These are phyloP conservation scores for Fusarium domesticum DNA, from an alignment of 2,329 filamentous ascomycete species.

Conservation along the genomic window DNA sequence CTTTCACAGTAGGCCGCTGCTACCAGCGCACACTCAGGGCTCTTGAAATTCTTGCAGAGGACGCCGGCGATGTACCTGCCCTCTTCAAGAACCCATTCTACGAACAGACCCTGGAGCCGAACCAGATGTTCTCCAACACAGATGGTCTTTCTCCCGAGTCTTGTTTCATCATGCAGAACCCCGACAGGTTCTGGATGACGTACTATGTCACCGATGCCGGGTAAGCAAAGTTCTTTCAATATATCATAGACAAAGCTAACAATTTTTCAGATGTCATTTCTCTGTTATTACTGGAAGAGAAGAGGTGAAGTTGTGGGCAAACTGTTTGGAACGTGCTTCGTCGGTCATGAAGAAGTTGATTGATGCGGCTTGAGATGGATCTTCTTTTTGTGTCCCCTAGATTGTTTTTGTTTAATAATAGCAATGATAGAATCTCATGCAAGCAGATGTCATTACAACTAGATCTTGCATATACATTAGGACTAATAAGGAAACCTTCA, in stretches of 20 bases:
- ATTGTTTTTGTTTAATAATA: background rate
- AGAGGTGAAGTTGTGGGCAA: conserved; percentile 7
- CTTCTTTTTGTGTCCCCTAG: background rate
- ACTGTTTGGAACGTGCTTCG: conserved; percentile 11
- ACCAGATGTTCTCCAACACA: conserved; percentile 14
- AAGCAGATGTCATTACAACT: too few relatives aligned
- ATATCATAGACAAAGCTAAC: background rate
- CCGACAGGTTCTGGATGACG: conserved; percentile 14
- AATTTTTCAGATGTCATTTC: conserved; percentile 8
- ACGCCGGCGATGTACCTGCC: conserved; percentile 5
- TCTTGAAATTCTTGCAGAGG: conserved; percentile 6
- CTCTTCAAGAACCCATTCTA: conserved; percentile 12
- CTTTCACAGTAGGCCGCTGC: conserved; percentile 7
- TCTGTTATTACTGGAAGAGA: conserved; percentile 9
- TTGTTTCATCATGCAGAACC: conserved; percentile 17
- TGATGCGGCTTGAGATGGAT: conserved; percentile 6
- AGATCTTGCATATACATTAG: too few relatives aligned
- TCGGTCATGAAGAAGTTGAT: conserved; percentile 13
- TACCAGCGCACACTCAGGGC: conserved; percentile 14
- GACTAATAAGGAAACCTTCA: too few relatives aligned
- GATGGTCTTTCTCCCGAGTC: conserved; percentile 15
- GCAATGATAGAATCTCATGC: too few relatives aligned
- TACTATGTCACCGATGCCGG: conserved; percentile 14
- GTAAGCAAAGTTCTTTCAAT: background rate
- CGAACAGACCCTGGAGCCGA: conserved; percentile 10